A percentile compares a stretch with the other conserved stretches of the same genome.
Evolutionary conservation across 1,284 basidiomycete genomes (phyloP).

Genomic region (Neotropicomus parvogracilis): DNA sequence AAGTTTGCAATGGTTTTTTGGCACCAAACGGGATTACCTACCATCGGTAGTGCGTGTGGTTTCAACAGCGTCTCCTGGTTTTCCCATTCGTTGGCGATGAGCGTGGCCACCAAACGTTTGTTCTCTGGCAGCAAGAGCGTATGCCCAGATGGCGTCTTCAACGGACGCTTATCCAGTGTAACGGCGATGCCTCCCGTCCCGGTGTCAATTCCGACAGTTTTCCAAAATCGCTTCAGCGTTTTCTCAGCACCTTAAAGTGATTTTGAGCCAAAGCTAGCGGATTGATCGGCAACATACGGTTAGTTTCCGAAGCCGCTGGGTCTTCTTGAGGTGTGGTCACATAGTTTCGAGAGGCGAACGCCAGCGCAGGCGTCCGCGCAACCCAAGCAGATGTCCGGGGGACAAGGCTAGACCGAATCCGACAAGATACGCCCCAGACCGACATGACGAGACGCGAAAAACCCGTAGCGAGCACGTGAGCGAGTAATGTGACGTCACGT

Average conservation of each 20-base stretch:
- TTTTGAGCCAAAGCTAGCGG: constrained; percentile 11
- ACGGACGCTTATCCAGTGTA: constrained; percentile 78
- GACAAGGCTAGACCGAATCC: constrained; percentile 4
- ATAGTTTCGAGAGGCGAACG: constrained; percentile 13
- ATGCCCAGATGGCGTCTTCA: constrained; percentile 86
- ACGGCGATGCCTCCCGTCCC: constrained; percentile 60
- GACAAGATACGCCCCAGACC: not conserved
- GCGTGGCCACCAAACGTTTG: constrained; percentile 71
- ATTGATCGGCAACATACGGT: constrained; percentile 39
- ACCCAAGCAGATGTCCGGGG: not conserved
- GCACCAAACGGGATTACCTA: constrained; percentile 37
- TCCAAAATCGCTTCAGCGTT: constrained; percentile 89
- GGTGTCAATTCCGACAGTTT: constrained; percentile 70
- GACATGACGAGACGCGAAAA: constrained; percentile 16
- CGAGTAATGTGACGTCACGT: constrained; percentile 25
- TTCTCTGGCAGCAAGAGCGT: constrained; percentile 68
- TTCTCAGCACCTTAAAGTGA: constrained; percentile 70
- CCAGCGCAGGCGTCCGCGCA: not conserved
- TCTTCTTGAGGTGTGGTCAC: constrained; percentile 34
- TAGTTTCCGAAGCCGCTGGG: constrained; percentile 51
- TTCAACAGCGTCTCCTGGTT: constrained; percentile 85
- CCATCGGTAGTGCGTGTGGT: constrained; percentile 89
- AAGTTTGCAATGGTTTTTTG: not conserved
- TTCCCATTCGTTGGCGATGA: constrained; percentile 96
- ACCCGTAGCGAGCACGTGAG: constrained; percentile 25